Evolutionary conservation across 2,329 filamentous ascomycete genomes (phyloP).

Genomic region (Alternaria rosae): DNA sequence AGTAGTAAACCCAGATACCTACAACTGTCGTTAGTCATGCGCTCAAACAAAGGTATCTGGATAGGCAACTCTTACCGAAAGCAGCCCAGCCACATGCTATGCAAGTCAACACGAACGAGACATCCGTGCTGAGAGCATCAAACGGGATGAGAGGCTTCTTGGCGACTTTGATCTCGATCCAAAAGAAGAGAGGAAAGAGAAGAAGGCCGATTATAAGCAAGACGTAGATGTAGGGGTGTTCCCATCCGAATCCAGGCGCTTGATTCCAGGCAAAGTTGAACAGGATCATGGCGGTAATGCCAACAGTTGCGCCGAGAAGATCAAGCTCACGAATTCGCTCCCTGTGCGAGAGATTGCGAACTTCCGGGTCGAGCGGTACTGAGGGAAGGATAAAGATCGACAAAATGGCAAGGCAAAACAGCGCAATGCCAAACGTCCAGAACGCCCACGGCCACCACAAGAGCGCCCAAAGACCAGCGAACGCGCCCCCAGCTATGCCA

Average conservation of each 20-base stretch:
- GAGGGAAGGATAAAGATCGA: conserved; percentile 53
- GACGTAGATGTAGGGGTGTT: conserved; percentile 62
- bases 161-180: conserved; percentile 57
- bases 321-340: conserved; percentile 51
- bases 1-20: conserved; percentile 46
- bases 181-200: conserved; percentile 63
- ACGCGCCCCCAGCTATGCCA: conserved; percentile 51
- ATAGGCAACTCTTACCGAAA: conserved; percentile 34
- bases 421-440: conserved; percentile 54
- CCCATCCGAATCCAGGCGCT: conserved; percentile 67
- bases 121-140: conserved; percentile 57
- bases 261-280: conserved; percentile 75
- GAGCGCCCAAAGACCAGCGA: conserved; percentile 52
- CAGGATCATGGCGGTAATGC: conserved; percentile 63
- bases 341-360: conserved; percentile 15
- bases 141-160: conserved; percentile 66
- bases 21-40: background rate
- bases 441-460: conserved; percentile 64
- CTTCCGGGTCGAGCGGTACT: conserved; percentile 25
- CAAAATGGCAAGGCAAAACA: conserved; percentile 48
- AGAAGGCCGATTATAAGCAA: conserved; percentile 65
- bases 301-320: conserved; percentile 55
- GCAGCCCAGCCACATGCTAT: conserved; percentile 54
- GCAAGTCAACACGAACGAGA: conserved; percentile 64
- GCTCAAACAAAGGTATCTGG: too few relatives aligned